Conservation (phyloP, 768 basidiomycete genomes). For the Pisolithus sp. region DNA sequence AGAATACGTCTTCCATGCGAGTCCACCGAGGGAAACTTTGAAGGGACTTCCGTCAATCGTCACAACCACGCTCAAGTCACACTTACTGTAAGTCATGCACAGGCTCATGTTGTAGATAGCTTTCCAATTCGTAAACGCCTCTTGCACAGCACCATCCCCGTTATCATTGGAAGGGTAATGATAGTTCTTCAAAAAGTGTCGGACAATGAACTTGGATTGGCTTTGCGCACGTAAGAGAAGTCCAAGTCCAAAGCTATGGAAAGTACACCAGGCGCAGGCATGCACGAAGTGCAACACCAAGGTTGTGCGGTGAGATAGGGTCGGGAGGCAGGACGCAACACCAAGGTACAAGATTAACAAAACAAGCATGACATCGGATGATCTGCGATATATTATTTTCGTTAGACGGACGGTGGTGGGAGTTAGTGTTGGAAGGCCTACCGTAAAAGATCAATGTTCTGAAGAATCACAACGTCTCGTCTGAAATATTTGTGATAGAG, state of each 20-base stretch:
- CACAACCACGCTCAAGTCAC: neutral
- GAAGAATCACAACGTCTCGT: conserved; percentile 74
- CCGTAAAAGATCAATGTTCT: conserved; percentile 83
- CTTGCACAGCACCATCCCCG: conserved; percentile 73
- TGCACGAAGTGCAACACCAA: conserved; percentile 75
- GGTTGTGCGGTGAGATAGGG: conserved; percentile 40
- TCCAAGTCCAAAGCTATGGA: conserved; percentile 88
- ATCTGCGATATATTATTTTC: conserved; percentile 40
- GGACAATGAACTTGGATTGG: conserved; percentile 79
- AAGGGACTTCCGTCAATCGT: neutral
- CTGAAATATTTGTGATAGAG: conserved; percentile 86
- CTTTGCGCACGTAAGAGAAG: conserved; percentile 79
- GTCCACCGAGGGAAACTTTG: conserved; percentile 74
- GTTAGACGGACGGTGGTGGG: conserved; percentile 11
- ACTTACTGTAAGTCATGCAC: conserved; percentile 89
- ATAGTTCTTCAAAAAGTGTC: conserved; percentile 94
- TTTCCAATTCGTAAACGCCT: conserved; percentile 97
- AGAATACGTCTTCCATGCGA: conserved; percentile 88
- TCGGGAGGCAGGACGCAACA: conserved; percentile 52
- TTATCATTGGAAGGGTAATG: conserved; percentile 71
- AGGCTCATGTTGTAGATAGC: conserved; percentile 84
- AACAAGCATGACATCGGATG: conserved; percentile 77
- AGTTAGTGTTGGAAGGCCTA: conserved; percentile 27
- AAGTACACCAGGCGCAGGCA: conserved; percentile 76
- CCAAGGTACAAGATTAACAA: conserved; percentile 68